Evolutionary conservation across 2,329 filamentous ascomycete genomes (phyloP).

Genomic region (Coniella lustricola): DNA sequence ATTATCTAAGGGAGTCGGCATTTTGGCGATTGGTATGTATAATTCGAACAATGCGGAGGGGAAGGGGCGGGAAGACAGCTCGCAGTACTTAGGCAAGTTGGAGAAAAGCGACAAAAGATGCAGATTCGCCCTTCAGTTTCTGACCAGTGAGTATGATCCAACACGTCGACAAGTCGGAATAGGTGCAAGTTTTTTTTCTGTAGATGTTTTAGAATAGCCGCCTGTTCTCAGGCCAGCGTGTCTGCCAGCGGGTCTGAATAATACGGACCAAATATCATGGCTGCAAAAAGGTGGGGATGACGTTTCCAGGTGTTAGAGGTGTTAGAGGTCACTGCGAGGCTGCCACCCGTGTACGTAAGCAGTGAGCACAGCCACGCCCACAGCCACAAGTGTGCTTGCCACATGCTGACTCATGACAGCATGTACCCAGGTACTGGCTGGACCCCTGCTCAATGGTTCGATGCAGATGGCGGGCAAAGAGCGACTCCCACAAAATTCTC

Average conservation of each 20-base stretch:
- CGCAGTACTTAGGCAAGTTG: background rate
- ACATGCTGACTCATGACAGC: background rate
- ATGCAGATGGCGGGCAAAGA: background rate
- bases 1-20: constrained; percentile 64
- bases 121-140: background rate
- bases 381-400: constrained; percentile 2
- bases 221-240: constrained; percentile 1
- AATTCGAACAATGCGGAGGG: background rate
- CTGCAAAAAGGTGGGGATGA: constrained; percentile 6
- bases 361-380: background rate
- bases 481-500: constrained; percentile 11
- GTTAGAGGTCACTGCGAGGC: too few species aligned
- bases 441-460: constrained; percentile 1
- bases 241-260: background rate
- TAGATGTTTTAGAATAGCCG: constrained; percentile 1
- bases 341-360: too few species aligned
- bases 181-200: background rate
- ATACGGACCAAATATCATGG: constrained; percentile 2
- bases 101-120: background rate
- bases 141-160: too few species aligned
- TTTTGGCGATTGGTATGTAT: constrained; percentile 28
- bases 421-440: background rate
- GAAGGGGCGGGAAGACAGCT: background rate
- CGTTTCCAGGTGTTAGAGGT: constrained; percentile 1
- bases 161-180: too few species aligned